A percentile compares a stretch with the other conserved stretches of the same genome.
phyloP scores from a whole-genome alignment of 2,329 filamentous ascomycete genomes.

The Diaporthe sp. region DNA sequence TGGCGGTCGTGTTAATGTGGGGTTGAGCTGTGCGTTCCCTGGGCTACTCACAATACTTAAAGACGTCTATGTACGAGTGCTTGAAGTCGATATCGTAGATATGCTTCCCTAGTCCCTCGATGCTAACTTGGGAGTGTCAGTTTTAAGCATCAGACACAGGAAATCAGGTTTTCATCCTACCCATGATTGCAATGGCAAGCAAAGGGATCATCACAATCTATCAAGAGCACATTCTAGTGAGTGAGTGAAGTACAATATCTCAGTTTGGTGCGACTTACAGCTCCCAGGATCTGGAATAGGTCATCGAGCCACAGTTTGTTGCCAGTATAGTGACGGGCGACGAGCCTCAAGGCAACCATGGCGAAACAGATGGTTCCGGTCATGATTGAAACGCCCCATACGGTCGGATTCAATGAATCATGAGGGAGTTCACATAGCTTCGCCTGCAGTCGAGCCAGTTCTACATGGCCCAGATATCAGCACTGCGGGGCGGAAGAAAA shows the following conservation, averaged over 20 bases:
- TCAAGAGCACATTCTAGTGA: background rate
- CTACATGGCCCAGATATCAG: background rate
- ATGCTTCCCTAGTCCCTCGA: conserved; percentile 5
- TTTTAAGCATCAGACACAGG: background rate
- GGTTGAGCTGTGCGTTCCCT: background rate
- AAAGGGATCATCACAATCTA: conserved; percentile 25
- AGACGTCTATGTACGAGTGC: background rate
- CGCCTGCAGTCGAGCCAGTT: conserved; percentile 1
- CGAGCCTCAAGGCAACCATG: conserved; percentile 2
- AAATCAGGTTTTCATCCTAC: background rate
- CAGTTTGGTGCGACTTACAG: background rate
- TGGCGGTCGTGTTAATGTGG: background rate
- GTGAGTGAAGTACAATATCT: background rate
- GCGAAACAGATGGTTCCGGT: conserved; percentile 3
- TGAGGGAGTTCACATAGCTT: conserved; percentile 6
- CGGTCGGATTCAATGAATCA: background rate
- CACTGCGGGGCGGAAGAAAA: no score
- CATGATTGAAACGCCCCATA: conserved; percentile 1
- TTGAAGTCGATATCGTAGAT: conserved; percentile 10
- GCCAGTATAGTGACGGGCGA: conserved; percentile 11
- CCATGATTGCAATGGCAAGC: background rate
- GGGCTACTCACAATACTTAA: conserved; percentile 9
- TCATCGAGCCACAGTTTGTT: conserved; percentile 24
- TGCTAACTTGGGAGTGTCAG: conserved; percentile 14
- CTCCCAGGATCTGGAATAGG: conserved; percentile 15